phyloP scores from a whole-genome alignment of 352 stramenopile species.

The Globisporangium parvum region DNA sequence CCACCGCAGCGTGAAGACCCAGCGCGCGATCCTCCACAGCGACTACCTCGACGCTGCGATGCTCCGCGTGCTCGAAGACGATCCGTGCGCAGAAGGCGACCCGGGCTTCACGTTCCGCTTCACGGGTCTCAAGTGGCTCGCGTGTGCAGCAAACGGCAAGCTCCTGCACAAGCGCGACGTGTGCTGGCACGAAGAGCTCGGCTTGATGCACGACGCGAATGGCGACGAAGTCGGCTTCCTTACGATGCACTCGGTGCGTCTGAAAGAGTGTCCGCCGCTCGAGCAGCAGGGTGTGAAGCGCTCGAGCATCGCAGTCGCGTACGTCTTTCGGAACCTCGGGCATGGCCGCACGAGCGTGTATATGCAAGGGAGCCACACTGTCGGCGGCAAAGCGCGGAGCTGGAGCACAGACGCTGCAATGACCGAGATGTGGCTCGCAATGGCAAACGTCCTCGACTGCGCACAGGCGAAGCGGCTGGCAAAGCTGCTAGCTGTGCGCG shows the following conservation, averaged over 20 bases:
- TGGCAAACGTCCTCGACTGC: constrained; percentile 48
- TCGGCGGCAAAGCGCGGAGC: constrained; percentile 49
- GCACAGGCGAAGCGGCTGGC: constrained; percentile 52
- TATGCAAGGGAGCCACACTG: constrained; percentile 49
- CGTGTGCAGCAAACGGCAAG: constrained; percentile 33
- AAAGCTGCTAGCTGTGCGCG: constrained; percentile 27
- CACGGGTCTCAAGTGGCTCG: constrained; percentile 57
- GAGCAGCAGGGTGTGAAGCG: constrained; percentile 48
- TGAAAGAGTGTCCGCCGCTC: constrained; percentile 52
- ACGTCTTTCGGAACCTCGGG: constrained; percentile 46
- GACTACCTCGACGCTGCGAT: constrained; percentile 52
- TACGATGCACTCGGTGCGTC: constrained; percentile 47
- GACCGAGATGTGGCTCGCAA: constrained; percentile 51
- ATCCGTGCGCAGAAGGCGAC: constrained; percentile 47
- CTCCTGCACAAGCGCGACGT: constrained; percentile 60
- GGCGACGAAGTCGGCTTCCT: constrained; percentile 56
- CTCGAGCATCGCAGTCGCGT: constrained; percentile 48
- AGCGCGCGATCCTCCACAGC: constrained; percentile 54
- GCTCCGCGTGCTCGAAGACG: constrained; percentile 48
- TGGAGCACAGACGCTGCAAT: constrained; percentile 54
- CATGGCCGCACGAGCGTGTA: constrained; percentile 53
- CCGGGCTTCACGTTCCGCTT: constrained; percentile 48
- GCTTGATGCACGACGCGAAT: constrained; percentile 35
- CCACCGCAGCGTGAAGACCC: constrained; percentile 44
- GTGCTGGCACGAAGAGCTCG: constrained; percentile 62